Evolutionary conservation across 1,284 basidiomycete genomes (phyloP), one percentile per base, ranked within the genome.

Genomic region (Farysia itapuensis): DNA sequence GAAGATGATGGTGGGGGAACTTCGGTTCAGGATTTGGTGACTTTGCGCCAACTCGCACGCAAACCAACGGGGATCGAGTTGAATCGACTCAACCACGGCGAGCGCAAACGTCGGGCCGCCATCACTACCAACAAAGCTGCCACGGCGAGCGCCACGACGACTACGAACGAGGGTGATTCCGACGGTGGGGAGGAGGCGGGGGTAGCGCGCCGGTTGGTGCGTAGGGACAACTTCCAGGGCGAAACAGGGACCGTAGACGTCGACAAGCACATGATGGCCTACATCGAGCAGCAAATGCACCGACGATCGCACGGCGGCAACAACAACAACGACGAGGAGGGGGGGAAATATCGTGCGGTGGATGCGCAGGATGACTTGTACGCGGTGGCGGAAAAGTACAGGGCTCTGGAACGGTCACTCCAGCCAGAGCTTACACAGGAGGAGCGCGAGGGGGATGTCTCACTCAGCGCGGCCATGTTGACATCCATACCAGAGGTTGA

Each of bases 261-360:
- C 5, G 93, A 98, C 79, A 96, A 95, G 73, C 94, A 97, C 74
- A 97, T 97, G 93, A 92, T 97, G 89, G 89, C 86, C 2, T 97
- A 94, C 70, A 97, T 97, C 45, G 94, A 97, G 72, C 84, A 88
- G 68, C 95, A 96, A 76, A 82, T 98, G 70, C 85, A 84, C 70
- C 83, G 89, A 35, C 86, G 86, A n/a, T 41, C 26, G 12, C 23
- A 29, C 23, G 31, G 31, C 8, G 31, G 31, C 13, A 33, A 9
- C 11, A 16, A 33, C 9, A 16, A 8, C 9, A 33, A 9, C 8
- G 11, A 11, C 9, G 31, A 16, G 9, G 18, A 9, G 11, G 31
- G 18, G 12, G 16, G 8, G 8, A 16, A 33, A 1, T 16, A 39
- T 0, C 26, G 11, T 0, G 15, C 21, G 24, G 47, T 61, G 5